These are phyloP conservation scores for Teunomyces lycoperdinae DNA, from an alignment of 805 yeast species.

Conservation along the genomic window DNA sequence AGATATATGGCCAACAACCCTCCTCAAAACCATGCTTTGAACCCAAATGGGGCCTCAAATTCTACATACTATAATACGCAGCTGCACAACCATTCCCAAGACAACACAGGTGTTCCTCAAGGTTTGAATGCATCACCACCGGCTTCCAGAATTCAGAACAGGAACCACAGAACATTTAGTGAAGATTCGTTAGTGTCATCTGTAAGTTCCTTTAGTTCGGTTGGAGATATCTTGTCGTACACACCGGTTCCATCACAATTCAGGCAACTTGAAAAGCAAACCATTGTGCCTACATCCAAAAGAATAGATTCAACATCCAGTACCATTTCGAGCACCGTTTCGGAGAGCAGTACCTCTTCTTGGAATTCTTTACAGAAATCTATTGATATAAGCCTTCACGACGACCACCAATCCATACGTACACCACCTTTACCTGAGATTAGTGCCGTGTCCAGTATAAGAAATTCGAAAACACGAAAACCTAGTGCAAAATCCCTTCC, in stretches of 20 bases:
- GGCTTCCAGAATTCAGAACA: conserved; percentile 3
- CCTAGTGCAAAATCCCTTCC: neutral
- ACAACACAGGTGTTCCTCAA: neutral
- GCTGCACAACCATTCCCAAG: neutral
- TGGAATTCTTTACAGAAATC: conserved; percentile 32
- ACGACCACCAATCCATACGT: neutral
- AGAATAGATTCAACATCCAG: conserved; percentile 7
- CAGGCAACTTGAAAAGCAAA: neutral
- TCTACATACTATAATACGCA: neutral
- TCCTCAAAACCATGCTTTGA: too few relatives aligned
- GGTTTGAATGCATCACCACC: neutral
- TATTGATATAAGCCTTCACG: conserved; percentile 13
- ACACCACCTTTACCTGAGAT: neutral
- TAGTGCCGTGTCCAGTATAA: neutral
- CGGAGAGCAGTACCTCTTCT: conserved; percentile 13
- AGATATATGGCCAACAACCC: too few relatives aligned
- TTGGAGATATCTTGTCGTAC: conserved; percentile 28
- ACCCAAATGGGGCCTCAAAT: neutral
- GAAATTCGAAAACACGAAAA: neutral
- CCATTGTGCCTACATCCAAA: neutral
- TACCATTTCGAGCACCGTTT: conserved; percentile 6
- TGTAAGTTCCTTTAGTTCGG: conserved; percentile 35
- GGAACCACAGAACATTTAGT: conserved; percentile 28
- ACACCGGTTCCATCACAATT: conserved; percentile 5
- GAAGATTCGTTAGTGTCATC: conserved; percentile 38